Evolutionary conservation across 176 grass and related monocot species (phyloP).

Genomic region (Saccharum officinarum): DNA sequence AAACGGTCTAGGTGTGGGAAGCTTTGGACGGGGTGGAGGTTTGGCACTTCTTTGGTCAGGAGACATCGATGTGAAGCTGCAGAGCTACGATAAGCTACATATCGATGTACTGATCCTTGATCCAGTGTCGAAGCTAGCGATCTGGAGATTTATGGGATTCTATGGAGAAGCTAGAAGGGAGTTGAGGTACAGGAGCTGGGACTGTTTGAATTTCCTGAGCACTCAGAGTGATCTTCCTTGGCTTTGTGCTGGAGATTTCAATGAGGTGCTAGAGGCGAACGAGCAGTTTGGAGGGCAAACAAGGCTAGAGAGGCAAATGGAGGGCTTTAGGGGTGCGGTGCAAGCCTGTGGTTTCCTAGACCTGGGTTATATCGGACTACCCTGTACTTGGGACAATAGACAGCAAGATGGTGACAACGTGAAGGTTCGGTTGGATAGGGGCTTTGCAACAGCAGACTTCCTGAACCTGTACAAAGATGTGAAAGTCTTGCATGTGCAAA

Average conservation of each 20-base stretch:
- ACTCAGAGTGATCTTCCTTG: background rate
- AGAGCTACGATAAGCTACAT: too few species aligned
- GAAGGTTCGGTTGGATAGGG: background rate
- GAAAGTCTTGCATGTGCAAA: background rate
- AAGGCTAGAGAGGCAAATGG: background rate
- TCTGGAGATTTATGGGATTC: too few species aligned
- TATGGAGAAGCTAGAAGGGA: too few species aligned
- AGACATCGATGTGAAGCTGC: too few species aligned
- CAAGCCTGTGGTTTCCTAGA: background rate
- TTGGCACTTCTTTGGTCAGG: too few species aligned
- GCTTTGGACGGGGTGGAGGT: too few species aligned
- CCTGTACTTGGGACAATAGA: background rate
- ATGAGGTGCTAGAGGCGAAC: background rate
- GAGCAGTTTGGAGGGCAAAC: background rate
- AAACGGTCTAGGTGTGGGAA: too few species aligned
- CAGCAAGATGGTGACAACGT: background rate
- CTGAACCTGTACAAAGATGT: background rate
- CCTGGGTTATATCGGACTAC: background rate
- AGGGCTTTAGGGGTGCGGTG: background rate
- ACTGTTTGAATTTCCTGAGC: background rate
- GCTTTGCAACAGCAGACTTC: accelerated
- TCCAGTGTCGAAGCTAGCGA: too few species aligned
- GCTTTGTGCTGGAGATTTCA: background rate
- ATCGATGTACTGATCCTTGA: too few species aligned
- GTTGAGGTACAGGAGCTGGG: too few species aligned